Conservation (phyloP, 139 green algal genomes). For the Diplosphaera chodatii region DNA sequence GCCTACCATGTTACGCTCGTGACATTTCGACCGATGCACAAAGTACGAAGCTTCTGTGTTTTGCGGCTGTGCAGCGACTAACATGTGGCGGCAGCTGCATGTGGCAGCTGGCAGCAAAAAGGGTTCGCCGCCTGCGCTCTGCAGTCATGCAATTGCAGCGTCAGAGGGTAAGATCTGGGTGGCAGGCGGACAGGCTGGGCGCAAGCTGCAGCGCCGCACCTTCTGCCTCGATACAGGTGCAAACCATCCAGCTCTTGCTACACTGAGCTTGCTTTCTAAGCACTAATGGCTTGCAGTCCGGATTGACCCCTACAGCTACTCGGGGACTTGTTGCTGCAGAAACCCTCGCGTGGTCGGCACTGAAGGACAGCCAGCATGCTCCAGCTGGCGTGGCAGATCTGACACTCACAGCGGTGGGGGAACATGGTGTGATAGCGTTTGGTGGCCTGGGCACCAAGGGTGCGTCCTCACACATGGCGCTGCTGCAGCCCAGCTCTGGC, state of each 20-base stretch:
- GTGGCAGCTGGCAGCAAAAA: not conserved
- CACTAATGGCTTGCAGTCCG: too few species aligned
- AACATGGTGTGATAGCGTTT: conserved; percentile 19
- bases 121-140: not conserved
- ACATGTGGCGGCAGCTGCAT: not conserved
- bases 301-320: too few species aligned
- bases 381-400: conserved; percentile 6
- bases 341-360: conserved; percentile 4
- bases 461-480: conserved; percentile 2
- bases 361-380: conserved; percentile 3
- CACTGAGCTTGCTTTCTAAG: too few species aligned
- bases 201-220: conserved; percentile 2
- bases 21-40: too few species aligned
- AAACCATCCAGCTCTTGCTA: too few species aligned
- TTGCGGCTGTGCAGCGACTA: not conserved
- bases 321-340: too few species aligned
- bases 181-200: not conserved
- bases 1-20: too few species aligned
- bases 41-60: too few species aligned
- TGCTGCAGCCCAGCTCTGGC: conserved; percentile 5
- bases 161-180: not conserved
- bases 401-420: conserved; percentile 13
- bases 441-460: conserved; percentile 17
- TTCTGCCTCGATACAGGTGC: conserved; percentile 8
- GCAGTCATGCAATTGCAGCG: conserved; percentile 1